Percentiles rank a stretch among this genome's conserved stretches.
These are phyloP conservation scores for Trichoderma gamsii DNA, from an alignment of 495 filamentous ascomycete species.

Conservation along the genomic window DNA sequence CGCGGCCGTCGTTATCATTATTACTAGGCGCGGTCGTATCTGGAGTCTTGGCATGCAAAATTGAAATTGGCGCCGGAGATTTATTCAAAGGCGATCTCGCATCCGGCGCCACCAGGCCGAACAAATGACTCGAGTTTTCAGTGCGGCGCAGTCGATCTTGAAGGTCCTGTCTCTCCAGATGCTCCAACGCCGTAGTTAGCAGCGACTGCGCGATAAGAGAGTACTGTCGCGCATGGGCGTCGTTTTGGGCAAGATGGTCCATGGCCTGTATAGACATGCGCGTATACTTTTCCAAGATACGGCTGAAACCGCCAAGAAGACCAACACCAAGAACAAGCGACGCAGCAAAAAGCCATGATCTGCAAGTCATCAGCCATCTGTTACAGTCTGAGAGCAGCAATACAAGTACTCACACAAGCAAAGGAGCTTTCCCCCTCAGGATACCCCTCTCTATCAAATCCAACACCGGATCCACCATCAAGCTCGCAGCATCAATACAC, in stretches of 20 bases:
- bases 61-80: constrained; percentile 2
- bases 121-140: constrained; percentile 39
- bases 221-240: constrained; percentile 41
- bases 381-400: neutral
- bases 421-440: constrained; percentile 33
- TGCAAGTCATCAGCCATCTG: constrained; percentile 13
- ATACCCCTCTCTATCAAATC: constrained; percentile 28
- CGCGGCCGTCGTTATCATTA: neutral
- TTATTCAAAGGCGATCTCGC: constrained; percentile 1
- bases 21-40: neutral
- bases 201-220: constrained; percentile 42
- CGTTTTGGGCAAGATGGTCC: constrained; percentile 36
- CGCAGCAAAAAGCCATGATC: constrained; percentile 43
- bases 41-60: neutral
- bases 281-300: constrained; percentile 40
- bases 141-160: constrained; percentile 34
- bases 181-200: constrained; percentile 31
- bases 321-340: constrained; percentile 42
- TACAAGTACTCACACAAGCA: constrained; percentile 34
- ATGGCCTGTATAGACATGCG: constrained; percentile 33
- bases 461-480: constrained; percentile 37
- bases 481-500: constrained; percentile 41
- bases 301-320: constrained; percentile 38
- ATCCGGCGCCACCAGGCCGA: constrained; percentile 29
- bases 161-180: constrained; percentile 35